A percentile compares a stretch with the other conserved stretches of the same genome.
These are phyloP conservation scores for Lagenidium giganteum DNA, from an alignment of 352 stramenopile genomes.

Conservation along the genomic window DNA sequence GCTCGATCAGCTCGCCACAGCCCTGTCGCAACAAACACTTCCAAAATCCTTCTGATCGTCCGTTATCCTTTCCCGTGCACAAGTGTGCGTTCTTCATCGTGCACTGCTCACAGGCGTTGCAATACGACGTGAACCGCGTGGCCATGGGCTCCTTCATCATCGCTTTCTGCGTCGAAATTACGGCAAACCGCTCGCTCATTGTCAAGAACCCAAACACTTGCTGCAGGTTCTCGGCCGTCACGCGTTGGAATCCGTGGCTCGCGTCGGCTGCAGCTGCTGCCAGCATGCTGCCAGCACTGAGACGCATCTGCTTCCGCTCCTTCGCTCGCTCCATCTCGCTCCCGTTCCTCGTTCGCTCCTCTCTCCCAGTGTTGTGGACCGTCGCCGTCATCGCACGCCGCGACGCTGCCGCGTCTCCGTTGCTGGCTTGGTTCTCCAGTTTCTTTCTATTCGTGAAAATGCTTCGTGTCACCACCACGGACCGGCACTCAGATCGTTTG, in stretches of 20 bases:
- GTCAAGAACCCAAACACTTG: slow-evolving; percentile 52
- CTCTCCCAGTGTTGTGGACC: background rate
- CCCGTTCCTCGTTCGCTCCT: background rate
- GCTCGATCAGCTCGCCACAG: slow-evolving; percentile 26
- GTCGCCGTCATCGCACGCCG: background rate
- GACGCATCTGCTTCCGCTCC: slow-evolving; percentile 9
- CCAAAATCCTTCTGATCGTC: slow-evolving; percentile 45
- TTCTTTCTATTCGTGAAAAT: background rate
- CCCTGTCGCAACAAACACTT: slow-evolving; percentile 34
- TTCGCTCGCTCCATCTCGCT: background rate
- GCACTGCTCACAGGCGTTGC: slow-evolving; percentile 46
- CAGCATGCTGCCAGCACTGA: background rate
- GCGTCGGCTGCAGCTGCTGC: background rate
- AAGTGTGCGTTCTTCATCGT: slow-evolving; percentile 42
- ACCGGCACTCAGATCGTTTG: slow-evolving; percentile 37
- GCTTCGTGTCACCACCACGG: too few relatives aligned
- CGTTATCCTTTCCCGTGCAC: slow-evolving; percentile 31
- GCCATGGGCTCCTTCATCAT: slow-evolving; percentile 36
- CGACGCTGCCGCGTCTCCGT: background rate
- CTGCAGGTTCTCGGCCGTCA: slow-evolving; percentile 45
- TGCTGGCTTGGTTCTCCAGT: background rate
- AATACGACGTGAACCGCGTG: slow-evolving; percentile 46
- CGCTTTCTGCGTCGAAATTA: slow-evolving; percentile 35
- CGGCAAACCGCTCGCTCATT: slow-evolving; percentile 48
- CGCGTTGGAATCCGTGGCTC: slow-evolving; percentile 2